These are phyloP conservation scores for Diaporthe helianthi DNA, from an alignment of 2,329 filamentous ascomycete genomes.

Conservation along the genomic window DNA sequence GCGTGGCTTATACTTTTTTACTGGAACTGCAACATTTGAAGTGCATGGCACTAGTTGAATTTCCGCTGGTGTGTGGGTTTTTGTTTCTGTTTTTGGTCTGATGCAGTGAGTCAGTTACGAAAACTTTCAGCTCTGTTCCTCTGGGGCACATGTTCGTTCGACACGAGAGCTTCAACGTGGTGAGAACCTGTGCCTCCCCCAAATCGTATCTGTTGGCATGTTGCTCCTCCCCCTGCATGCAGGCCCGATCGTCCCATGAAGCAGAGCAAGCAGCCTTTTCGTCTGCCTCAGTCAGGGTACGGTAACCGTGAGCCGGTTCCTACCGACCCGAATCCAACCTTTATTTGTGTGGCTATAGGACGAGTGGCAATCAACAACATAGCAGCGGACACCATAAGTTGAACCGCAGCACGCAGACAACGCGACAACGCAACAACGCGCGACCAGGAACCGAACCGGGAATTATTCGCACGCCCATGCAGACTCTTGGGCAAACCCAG, in stretches of 20 bases:
- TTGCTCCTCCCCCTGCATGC: neutral
- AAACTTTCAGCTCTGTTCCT: neutral
- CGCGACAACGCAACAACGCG: too few relatives aligned
- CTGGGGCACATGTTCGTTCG: neutral
- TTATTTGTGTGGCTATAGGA: neutral
- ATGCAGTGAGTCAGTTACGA: neutral
- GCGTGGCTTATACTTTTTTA: constrained; percentile 7
- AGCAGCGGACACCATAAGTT: neutral
- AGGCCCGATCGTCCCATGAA: constrained; percentile 2
- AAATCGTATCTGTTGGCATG: neutral
- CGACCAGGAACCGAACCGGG: neutral
- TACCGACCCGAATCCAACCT: constrained; percentile 1
- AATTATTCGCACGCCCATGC: neutral
- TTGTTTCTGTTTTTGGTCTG: too few relatives aligned
- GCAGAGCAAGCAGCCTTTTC: neutral
- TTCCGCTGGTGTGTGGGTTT: neutral
- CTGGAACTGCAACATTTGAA: too few relatives aligned
- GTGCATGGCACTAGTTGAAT: neutral
- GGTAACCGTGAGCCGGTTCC: neutral
- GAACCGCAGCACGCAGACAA: neutral
- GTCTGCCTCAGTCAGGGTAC: constrained; percentile 18
- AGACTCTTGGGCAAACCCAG: neutral
- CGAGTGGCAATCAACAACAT: constrained; percentile 7
- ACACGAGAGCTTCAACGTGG: neutral
- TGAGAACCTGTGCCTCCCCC: neutral